Base-by-base conservation (phyloP, 768 basidiomycete species). In the Pilatotrama ljubarskyi region DNA sequence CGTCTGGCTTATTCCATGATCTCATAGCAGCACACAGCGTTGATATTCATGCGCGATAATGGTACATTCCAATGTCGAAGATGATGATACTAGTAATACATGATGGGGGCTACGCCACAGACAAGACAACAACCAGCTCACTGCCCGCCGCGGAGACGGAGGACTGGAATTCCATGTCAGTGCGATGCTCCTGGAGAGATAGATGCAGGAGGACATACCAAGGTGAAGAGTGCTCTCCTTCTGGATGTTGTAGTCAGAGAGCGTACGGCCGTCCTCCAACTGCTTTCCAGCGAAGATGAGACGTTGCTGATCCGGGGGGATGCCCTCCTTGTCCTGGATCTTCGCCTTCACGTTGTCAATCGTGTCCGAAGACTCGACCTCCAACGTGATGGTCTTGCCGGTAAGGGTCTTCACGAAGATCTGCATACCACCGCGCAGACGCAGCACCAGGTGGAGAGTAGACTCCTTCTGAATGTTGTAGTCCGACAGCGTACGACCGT, bases 391-490 rank as follows among this genome's bases (percentile, higher is more conserved):
- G 51, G 80, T 82, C 76, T 82, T 82, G 32, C 80, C 80, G 41
- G 79, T 80, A 38, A 80, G 67, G 29, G 75, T 78, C 77, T 76
- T 82, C 59, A 82, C 80, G 70, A 82, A 82, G 68, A 82, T 82
- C 69, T 82, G 72, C 72, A 73, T 73, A 9, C 72, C 72, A 25
- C 72, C 72, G n/a, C 72, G 72, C 26, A 73, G 69, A 75, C 73
- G 72, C 3, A 64, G 64, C 1, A 61, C 69, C n/a, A 91, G 73
- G 60, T 89, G 88, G 36, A 88, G 84, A 0, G 88, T 90, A 0
- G 84, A 86, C 73, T 90, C 89, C 76, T 91, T 87, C 81, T 90
- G 89, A 36, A 90, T 91, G 72, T 90, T 89, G 70, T 90, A 90
- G 55, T 90, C 87, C 63, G 79, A 78, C 4, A 95, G 81, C 0